Evolutionary conservation across 2,329 filamentous ascomycete genomes (phyloP), one percentile per base, ranked within the genome.

Genomic region (Colletotrichum paranaense): DNA sequence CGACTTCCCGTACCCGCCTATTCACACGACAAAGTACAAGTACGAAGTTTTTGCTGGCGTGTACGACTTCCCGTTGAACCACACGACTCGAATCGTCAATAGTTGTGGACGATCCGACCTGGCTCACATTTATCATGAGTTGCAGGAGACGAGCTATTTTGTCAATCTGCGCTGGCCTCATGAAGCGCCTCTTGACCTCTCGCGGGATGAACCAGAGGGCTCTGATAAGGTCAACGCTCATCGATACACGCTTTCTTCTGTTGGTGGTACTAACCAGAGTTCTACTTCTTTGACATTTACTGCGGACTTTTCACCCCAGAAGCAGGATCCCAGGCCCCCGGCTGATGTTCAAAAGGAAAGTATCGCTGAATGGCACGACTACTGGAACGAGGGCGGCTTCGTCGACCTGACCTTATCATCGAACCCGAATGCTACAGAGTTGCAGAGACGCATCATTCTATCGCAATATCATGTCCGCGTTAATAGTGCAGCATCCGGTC

Each of bases 401-500:
- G 78, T 86, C 1, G 84, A 86, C 63, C 76, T 86, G 28, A 84
- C 82, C 0, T 75, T 78, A 1, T 82, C 82, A 2, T 76, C 78
- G 0, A 82, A 81, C 52, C 71, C 79, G 0, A 82, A 82, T 12
- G 84, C 84, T 4, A 80, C 81, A 1, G 85, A 86, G 66, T 74
- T 86, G 4, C 84, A 86, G 75, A 81, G 84, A n/a, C 81, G 84
- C 22, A 84, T 85, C 28, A 76, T 86, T 2, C 73, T 82, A 7
- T 86, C 84, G 5, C 85, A 86, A 67, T 86, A 86, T 28, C 81
- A 84, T 12, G 78, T 85, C 1, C 81, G 83, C 0, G 82, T 86
- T 3, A 86, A 86, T 49, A 82, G 81, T 9, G 84, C 84, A 4
- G 79, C 81, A 0, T 76, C 72, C 0, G 81, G 82, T 0, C 77